Evolutionary conservation across 2,329 filamentous ascomycete species (phyloP).

Genomic region (Pestalotiopsis sp.): DNA sequence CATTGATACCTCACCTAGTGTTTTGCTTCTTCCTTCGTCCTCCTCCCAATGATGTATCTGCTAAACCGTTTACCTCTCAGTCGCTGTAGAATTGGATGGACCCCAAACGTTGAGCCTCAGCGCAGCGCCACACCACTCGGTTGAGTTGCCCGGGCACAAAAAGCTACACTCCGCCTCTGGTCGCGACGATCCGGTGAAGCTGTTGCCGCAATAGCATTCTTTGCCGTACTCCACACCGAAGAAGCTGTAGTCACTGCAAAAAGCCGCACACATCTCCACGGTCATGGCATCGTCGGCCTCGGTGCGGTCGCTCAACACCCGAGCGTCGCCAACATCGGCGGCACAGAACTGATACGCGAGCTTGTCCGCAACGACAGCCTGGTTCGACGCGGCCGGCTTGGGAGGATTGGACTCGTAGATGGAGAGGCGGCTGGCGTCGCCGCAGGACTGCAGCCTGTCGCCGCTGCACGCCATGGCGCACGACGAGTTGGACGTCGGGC

Average conservation of each 20-base stretch:
- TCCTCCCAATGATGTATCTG: too few relatives aligned
- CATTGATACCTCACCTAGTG: too few relatives aligned
- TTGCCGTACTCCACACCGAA: constrained; percentile 6
- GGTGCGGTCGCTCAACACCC: background rate
- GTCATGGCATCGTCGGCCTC: constrained; percentile 4
- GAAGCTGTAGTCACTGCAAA: background rate
- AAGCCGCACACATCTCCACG: constrained; percentile 3
- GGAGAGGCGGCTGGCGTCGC: constrained; percentile 54
- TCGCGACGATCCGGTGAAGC: background rate
- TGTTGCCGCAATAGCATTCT: constrained; percentile 7
- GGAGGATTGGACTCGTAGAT: constrained; percentile 41
- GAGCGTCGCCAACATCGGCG: background rate
- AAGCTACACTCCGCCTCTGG: constrained; percentile 40
- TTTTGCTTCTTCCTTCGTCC: too few relatives aligned
- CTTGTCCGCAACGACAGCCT: background rate
- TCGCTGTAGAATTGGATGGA: background rate
- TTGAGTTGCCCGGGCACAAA: constrained; percentile 44
- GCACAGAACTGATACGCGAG: constrained; percentile 1
- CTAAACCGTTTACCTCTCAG: background rate
- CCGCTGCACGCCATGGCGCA: constrained; percentile 55
- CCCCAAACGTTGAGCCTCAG: constrained; percentile 1
- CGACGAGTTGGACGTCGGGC: constrained; percentile 46
- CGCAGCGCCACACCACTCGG: constrained; percentile 9
- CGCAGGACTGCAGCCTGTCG: constrained; percentile 51
- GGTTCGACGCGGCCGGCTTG: background rate